These are phyloP conservation scores for Solioccasus polychromus DNA, from an alignment of 768 basidiomycete genomes.

Conservation along the genomic window DNA sequence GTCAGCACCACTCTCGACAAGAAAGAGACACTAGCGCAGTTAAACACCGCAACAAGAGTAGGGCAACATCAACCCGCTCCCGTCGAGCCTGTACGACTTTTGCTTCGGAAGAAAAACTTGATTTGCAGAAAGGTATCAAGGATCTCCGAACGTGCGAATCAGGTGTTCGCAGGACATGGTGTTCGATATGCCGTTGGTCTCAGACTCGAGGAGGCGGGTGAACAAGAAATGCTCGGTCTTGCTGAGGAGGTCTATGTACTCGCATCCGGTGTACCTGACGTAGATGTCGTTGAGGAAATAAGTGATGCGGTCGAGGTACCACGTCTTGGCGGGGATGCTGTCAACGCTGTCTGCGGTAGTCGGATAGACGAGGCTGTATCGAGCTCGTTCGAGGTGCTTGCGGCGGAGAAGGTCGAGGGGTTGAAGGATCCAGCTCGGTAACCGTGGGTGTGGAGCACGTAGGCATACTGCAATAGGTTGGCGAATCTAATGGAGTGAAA, in stretches of 20 bases:
- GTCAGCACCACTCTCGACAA: neutral
- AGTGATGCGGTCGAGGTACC: conserved; percentile 70
- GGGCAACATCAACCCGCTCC: conserved; percentile 93
- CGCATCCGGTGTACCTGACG: conserved; percentile 83
- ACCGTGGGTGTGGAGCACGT: conserved; percentile 76
- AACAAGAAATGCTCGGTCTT: conserved; percentile 89
- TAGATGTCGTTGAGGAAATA: conserved; percentile 71
- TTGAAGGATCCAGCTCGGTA: conserved; percentile 86
- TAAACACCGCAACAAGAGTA: conserved; percentile 78
- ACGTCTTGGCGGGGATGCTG: conserved; percentile 67
- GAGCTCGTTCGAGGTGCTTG: conserved; percentile 68
- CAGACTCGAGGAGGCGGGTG: conserved; percentile 74
- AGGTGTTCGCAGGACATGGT: conserved; percentile 38
- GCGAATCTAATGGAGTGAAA: conserved; percentile 46
- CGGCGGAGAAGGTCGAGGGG: conserved; percentile 84
- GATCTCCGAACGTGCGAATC: conserved; percentile 63
- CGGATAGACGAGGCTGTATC: conserved; percentile 69
- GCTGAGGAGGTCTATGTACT: conserved; percentile 87
- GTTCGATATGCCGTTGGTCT: conserved; percentile 30
- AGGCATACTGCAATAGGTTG: conserved; percentile 69
- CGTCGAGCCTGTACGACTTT: conserved; percentile 86
- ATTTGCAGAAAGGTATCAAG: conserved; percentile 82
- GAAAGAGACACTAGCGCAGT: conserved; percentile 48
- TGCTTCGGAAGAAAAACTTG: conserved; percentile 89
- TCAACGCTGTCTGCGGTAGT: conserved; percentile 62